These are phyloP conservation scores for Metschnikowia aberdeeniae DNA, from an alignment of 805 yeast species.

Conservation along the genomic window DNA sequence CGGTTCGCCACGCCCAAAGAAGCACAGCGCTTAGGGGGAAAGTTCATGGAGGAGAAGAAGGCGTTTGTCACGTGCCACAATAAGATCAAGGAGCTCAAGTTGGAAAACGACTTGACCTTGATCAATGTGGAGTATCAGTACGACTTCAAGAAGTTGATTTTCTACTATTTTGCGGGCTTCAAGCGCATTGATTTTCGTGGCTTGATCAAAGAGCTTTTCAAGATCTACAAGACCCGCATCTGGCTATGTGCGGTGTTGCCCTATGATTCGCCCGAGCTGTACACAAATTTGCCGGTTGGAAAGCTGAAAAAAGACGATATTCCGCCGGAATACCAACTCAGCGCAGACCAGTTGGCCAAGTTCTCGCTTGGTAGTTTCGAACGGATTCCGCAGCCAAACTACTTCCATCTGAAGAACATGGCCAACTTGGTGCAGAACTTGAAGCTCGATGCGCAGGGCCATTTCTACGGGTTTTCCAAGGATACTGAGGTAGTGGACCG, in stretches of 20 bases:
- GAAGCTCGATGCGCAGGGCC: constrained; percentile 37
- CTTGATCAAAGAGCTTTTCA: constrained; percentile 42
- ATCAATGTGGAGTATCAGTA: constrained; percentile 44
- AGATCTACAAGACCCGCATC: constrained; percentile 44
- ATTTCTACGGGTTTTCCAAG: constrained; percentile 37
- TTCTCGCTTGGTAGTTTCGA: constrained; percentile 43
- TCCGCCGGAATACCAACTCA: constrained; percentile 37
- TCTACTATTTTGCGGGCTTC: constrained; percentile 45
- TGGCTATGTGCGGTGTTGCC: constrained; percentile 48
- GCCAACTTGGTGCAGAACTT: constrained; percentile 44
- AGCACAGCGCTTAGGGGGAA: constrained; percentile 54
- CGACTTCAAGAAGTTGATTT: constrained; percentile 43
- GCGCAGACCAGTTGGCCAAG: constrained; percentile 38
- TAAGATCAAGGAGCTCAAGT: constrained; percentile 45
- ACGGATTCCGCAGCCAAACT: constrained; percentile 39
- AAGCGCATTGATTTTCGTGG: constrained; percentile 42
- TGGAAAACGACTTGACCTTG: constrained; percentile 41
- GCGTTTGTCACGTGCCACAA: constrained; percentile 62
- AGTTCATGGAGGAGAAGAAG: constrained; percentile 67
- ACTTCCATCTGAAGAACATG: constrained; percentile 51
- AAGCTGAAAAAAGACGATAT: constrained; percentile 11
- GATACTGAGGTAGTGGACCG: constrained; percentile 4
- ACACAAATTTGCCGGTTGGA: constrained; percentile 14
- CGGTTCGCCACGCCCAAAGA: constrained; percentile 75
- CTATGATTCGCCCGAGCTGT: constrained; percentile 32